A percentile compares a stretch with the other conserved stretches of the same genome.
These are phyloP conservation scores for Thalassiosira exigua DNA, from an alignment of 352 stramenopile species.

Conservation along the genomic window DNA sequence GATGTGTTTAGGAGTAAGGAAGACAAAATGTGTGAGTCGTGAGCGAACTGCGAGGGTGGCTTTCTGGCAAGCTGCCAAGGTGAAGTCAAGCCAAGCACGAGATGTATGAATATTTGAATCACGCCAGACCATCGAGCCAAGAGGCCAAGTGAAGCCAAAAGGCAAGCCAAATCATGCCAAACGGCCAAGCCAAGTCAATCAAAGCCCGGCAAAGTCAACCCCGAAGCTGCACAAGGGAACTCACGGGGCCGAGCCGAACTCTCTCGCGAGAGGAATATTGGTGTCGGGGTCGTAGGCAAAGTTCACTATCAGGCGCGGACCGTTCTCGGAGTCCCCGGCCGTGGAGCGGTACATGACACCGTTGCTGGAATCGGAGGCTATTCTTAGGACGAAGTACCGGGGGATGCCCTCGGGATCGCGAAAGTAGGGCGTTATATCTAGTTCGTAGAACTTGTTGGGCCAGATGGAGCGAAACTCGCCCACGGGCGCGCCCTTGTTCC, in stretches of 20 bases:
- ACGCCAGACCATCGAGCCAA: no score
- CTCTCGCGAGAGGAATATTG: not conserved
- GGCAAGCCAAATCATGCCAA: no score
- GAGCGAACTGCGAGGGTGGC: no score
- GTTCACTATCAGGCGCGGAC: conserved; percentile 18
- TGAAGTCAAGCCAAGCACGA: no score
- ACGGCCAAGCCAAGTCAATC: no score
- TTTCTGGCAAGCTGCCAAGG: no score
- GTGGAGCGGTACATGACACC: conserved; percentile 43
- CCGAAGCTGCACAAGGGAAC: no score
- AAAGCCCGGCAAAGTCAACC: no score
- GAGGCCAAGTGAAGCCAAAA: no score
- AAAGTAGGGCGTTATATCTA: conserved; percentile 35
- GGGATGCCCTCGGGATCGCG: conserved; percentile 15
- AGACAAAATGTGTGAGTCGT: no score
- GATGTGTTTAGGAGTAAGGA: no score
- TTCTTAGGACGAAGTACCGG: conserved; percentile 17
- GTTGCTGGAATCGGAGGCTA: conserved; percentile 32
- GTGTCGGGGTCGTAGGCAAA: conserved; percentile 41
- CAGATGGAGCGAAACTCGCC: conserved; percentile 28
- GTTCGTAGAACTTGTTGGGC: conserved; percentile 25
- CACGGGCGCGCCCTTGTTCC: not conserved
- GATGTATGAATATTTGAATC: no score
- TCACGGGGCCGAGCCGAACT: conserved; percentile 20
- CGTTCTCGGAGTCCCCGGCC: conserved; percentile 16